Percentiles rank a stretch among this genome's conserved stretches.
phyloP scores from a whole-genome alignment of 2,329 filamentous ascomycete species.

The Lachnellula hyalina region DNA sequence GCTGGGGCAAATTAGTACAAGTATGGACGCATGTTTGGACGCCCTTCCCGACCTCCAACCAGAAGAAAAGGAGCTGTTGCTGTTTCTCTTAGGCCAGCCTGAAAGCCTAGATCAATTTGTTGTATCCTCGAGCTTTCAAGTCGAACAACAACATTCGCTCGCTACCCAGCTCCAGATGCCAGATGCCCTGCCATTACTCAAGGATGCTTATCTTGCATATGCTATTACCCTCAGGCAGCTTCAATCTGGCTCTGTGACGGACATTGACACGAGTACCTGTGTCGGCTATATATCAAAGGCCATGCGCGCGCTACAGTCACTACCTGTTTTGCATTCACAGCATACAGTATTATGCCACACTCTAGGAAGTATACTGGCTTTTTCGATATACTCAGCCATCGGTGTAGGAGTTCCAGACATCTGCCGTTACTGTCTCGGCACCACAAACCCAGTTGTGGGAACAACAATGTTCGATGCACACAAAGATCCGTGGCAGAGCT shows the following conservation, averaged over 20 bases:
- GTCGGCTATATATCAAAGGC: conserved; percentile 20
- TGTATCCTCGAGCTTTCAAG: conserved; percentile 22
- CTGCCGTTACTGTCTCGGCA: conserved; percentile 23
- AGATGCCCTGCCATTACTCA: conserved; percentile 19
- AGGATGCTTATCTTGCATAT: conserved; percentile 27
- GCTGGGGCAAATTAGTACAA: not conserved
- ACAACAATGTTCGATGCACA: conserved; percentile 10
- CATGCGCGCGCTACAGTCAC: conserved; percentile 21
- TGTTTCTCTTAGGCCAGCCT: conserved; percentile 21
- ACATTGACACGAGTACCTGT: conserved; percentile 4
- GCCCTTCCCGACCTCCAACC: conserved; percentile 6
- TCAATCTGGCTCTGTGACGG: conserved; percentile 9
- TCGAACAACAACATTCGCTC: conserved; percentile 16
- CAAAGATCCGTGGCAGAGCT: conserved; percentile 17
- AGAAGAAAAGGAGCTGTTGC: conserved; percentile 22
- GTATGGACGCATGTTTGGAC: conserved; percentile 3
- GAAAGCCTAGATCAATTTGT: conserved; percentile 21
- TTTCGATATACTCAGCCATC: conserved; percentile 25
- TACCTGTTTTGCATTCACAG: conserved; percentile 16
- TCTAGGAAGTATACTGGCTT: conserved; percentile 21
- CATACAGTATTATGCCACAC: conserved; percentile 22
- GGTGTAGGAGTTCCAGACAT: conserved; percentile 26
- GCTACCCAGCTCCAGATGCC: conserved; percentile 14
- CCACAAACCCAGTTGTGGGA: conserved; percentile 17
- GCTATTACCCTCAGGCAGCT: conserved; percentile 21